Percentiles rank a stretch among this genome's conserved stretches.
phyloP scores from a whole-genome alignment of 1,284 basidiomycete species.

The Butyriboletus appendiculatus region DNA sequence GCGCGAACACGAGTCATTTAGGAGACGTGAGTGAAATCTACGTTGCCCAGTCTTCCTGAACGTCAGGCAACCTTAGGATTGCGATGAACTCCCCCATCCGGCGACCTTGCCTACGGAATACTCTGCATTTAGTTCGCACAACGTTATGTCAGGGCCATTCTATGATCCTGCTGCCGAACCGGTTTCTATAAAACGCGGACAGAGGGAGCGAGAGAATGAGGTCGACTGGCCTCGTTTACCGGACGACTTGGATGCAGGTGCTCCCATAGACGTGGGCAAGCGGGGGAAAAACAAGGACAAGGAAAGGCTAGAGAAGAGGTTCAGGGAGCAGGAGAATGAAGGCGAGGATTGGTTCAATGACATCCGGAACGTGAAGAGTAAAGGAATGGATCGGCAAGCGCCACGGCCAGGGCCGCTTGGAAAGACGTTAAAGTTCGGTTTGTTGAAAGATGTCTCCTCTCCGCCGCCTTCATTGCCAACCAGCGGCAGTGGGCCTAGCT shows the following conservation, averaged over 20 bases:
- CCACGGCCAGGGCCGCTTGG: conserved; percentile 11
- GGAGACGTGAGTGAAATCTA: conserved; percentile 70
- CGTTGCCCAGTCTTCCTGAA: not conserved
- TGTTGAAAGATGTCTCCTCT: conserved; percentile 26
- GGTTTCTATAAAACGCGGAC: conserved; percentile 12
- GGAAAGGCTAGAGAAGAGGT: conserved; percentile 53
- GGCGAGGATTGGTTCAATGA: conserved; percentile 65
- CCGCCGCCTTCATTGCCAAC: conserved; percentile 7
- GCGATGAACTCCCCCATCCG: conserved; percentile 53
- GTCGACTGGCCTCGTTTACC: conserved; percentile 27
- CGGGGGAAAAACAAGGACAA: conserved; percentile 61
- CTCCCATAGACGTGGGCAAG: conserved; percentile 64
- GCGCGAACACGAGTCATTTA: conserved; percentile 76
- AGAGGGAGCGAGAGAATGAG: conserved; percentile 15
- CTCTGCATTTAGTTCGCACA: conserved; percentile 77
- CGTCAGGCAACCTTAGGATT: conserved; percentile 56
- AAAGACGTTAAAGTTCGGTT: conserved; percentile 43
- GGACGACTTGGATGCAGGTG: conserved; percentile 45
- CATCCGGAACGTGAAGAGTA: conserved; percentile 25
- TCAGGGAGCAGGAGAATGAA: conserved; percentile 48
- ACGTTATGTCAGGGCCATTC: conserved; percentile 76
- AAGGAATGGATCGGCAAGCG: conserved; percentile 17
- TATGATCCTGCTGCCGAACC: conserved; percentile 43
- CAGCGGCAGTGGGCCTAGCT: conserved; percentile 17
- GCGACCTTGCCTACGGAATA: conserved; percentile 54